These are phyloP conservation scores for Acacia pycnantha DNA, from an alignment of 331 rosid species.

Conservation along the genomic window DNA sequence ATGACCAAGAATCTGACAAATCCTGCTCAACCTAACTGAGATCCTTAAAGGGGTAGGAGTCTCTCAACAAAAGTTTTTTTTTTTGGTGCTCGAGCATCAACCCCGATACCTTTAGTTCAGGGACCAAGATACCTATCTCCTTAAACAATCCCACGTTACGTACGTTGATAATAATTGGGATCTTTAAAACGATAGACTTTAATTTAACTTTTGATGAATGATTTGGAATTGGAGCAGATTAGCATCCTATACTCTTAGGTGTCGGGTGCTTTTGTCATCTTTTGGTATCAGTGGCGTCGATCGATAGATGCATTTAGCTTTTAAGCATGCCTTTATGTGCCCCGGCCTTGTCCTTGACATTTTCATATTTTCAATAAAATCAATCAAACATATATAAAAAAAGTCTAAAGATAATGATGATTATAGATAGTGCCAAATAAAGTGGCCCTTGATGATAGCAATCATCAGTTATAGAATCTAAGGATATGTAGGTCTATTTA, in stretches of 20 bases:
- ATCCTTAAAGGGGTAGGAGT: not conserved
- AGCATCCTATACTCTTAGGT: conserved; percentile 6
- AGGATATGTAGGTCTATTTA: not conserved
- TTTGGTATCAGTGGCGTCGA: not conserved
- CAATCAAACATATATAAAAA: not conserved
- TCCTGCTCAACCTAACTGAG: not conserved
- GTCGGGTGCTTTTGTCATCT: conserved; percentile 27
- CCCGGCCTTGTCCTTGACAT: not conserved
- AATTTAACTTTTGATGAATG: conserved; percentile 15
- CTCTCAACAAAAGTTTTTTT: too few relatives aligned
- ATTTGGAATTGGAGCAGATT: not conserved
- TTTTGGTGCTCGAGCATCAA: not conserved
- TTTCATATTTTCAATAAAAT: not conserved
- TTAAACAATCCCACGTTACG: not conserved
- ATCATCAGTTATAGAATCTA: not conserved
- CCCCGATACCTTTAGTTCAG: not conserved
- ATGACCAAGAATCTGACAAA: not conserved
- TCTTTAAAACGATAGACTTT: not conserved
- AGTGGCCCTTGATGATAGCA: not conserved
- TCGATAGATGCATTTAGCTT: conserved; percentile 3
- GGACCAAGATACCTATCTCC: not conserved
- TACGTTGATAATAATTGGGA: not conserved
- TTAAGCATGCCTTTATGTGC: not conserved
- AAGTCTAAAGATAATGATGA: not conserved
- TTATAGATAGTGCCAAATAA: not conserved